phyloP scores from a whole-genome alignment of 1,284 basidiomycete species.

The Ceratobasidium papillatum region DNA sequence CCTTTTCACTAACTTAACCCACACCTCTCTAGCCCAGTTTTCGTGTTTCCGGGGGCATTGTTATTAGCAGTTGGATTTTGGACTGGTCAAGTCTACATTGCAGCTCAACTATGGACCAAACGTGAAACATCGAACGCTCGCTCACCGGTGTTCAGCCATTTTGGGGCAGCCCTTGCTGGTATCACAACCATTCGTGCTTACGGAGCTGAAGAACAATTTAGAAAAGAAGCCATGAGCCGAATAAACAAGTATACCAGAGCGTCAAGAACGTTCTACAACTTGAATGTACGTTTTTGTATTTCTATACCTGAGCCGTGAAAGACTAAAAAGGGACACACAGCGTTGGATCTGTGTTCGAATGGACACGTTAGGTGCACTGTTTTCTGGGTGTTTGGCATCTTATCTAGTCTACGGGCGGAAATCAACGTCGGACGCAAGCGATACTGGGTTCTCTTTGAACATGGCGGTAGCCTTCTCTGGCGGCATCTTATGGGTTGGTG shows the following conservation, averaged over 20 bases:
- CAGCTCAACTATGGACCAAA: constrained; percentile 77
- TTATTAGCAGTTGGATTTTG: constrained; percentile 59
- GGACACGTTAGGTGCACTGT: constrained; percentile 42
- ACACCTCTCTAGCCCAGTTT: constrained; percentile 45
- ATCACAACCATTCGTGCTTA: constrained; percentile 51
- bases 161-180: constrained; percentile 72
- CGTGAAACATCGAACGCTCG: constrained; percentile 74
- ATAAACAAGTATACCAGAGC: constrained; percentile 38
- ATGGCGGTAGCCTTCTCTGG: constrained; percentile 42
- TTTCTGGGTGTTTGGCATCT: constrained; percentile 42
- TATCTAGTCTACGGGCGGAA: constrained; percentile 30
- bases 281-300: constrained; percentile 27
- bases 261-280: constrained; percentile 32
- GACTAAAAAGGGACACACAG: background rate
- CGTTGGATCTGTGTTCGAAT: constrained; percentile 44
- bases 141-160: constrained; percentile 73
- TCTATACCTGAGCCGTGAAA: background rate
- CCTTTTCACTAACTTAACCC: background rate
- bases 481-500: constrained; percentile 42
- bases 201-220: constrained; percentile 38
- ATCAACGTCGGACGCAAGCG: constrained; percentile 22
- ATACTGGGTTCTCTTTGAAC: constrained; percentile 42
- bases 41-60: constrained; percentile 53
- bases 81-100: constrained; percentile 63
- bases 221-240: constrained; percentile 10